Conservation (phyloP, 768 basidiomycete genomes). For the Lentinula boryana region DNA sequence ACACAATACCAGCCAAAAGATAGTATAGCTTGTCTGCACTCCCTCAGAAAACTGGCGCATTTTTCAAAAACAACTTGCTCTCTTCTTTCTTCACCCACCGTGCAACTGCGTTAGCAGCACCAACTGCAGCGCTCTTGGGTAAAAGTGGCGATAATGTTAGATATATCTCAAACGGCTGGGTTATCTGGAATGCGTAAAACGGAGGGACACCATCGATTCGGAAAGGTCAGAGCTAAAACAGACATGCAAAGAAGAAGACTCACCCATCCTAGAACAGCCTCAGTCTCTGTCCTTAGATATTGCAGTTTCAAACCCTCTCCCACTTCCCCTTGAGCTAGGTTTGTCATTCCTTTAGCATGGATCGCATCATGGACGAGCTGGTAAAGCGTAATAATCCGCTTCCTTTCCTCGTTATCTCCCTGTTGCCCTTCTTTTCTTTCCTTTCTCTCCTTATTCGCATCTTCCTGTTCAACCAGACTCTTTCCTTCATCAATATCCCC, state of each 20-base stretch:
- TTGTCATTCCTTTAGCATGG: constrained; percentile 68
- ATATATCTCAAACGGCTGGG: constrained; percentile 91
- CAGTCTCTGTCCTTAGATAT: constrained; percentile 78
- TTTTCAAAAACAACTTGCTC: constrained; percentile 68
- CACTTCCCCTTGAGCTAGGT: constrained; percentile 37
- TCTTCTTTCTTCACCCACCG: constrained; percentile 93
- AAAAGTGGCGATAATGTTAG: constrained; percentile 73
- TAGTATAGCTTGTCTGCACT: background rate
- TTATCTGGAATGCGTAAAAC: constrained; percentile 51
- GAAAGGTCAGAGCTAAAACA: background rate
- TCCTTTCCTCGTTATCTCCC: background rate
- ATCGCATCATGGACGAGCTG: constrained; percentile 84
- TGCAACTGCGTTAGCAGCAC: constrained; percentile 84
- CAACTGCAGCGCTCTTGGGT: constrained; percentile 84
- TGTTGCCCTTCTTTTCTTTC: background rate
- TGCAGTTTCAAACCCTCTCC: constrained; percentile 75
- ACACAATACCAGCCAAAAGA: background rate
- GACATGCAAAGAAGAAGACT: constrained; percentile 18
- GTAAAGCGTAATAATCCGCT: constrained; percentile 79
- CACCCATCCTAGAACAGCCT: constrained; percentile 95
- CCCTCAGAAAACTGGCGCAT: constrained; percentile 62
- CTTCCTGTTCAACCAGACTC: background rate
- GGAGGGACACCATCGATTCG: background rate
- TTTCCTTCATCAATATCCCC: constrained; percentile 3
- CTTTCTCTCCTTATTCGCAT: background rate